Conservation (phyloP, 257 asterid genomes). For the Nicotiana benthamiana region DNA sequence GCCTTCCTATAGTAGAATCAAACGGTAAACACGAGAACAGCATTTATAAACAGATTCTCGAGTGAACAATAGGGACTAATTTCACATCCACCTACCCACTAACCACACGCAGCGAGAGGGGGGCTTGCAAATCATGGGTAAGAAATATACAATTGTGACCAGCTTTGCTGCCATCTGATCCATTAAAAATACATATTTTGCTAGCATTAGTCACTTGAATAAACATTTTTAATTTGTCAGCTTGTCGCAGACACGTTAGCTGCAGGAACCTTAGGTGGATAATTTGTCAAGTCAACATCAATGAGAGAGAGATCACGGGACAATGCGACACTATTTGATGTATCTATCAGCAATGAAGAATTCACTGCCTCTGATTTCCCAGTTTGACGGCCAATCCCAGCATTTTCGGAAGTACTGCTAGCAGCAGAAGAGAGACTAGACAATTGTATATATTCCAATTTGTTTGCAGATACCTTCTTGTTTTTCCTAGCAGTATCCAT, state of each 20-base stretch:
- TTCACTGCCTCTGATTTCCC: constrained; percentile 51
- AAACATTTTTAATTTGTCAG: constrained; percentile 10
- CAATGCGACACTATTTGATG: constrained; percentile 32
- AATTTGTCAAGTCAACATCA: constrained; percentile 66
- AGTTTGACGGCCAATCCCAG: constrained; percentile 17
- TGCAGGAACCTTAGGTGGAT: constrained; percentile 52
- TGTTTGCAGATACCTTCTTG: constrained; percentile 52
- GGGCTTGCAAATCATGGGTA: too few species aligned
- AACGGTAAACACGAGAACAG: too few species aligned
- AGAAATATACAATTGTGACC: too few species aligned
- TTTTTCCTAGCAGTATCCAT: constrained; percentile 84
- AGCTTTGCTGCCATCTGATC: too few species aligned
- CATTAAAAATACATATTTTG: too few species aligned
- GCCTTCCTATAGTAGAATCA: too few species aligned
- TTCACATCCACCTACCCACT: too few species aligned
- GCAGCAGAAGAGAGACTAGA: constrained; percentile 55
- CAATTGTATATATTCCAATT: constrained; percentile 56
- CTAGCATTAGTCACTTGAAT: too few species aligned
- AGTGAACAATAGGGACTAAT: too few species aligned
- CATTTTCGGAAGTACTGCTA: constrained; percentile 24
- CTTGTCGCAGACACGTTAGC: constrained; percentile 29
- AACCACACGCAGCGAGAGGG: too few species aligned
- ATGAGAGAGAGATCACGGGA: constrained; percentile 63
- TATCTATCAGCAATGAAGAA: constrained; percentile 49
- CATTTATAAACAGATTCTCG: too few species aligned